Base-by-base conservation (phyloP, 805 yeast genomes). In the Soucietia sequanensis region DNA sequence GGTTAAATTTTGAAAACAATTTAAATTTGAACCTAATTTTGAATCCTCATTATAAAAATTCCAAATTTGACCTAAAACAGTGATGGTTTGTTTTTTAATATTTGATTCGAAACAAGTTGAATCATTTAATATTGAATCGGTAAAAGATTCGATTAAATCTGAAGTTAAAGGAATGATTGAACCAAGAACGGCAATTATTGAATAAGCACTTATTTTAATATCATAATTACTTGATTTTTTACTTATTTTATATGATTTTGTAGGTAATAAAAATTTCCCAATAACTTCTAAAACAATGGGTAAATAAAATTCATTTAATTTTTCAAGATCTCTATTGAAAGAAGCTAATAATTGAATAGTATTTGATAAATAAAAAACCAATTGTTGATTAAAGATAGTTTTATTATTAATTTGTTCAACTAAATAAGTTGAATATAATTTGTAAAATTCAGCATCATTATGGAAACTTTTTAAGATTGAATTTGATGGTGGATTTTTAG, bases 121-220 rank as follows among this genome's bases (percentile, higher is more conserved):
- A 38, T 56, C 59, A 28, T 48, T 48, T 27, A 65, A 43, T 10
- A 68, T 54, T 1, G 68, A 52, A 17, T 54, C 55, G 4, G 72
- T 60, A 31, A 68, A 50, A 3, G 68, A 48, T 14, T 42, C 42
- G 12, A 62, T 50, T 15, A 65, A 41, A 10, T 52, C 56, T 17
- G 48, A 27, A 5, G 60, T 41, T 30, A 93, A 68, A 5, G 87
- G 83, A 31, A 81, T 72, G 30, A 91, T 82, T 3, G 91, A 71
- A 5, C 84, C 75, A 33, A 90, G 64, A 2, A 91, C 96, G 0
- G 91, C 76, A 16, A 91, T 55, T 10, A 89, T 68, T 31, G 95
- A 84, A 56, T 86, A 91, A 2, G 91, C 88, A 13, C 96, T 82
- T 39, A 87, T 72, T 56, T 85, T 93, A 33, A 81, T 72, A 49